Conservation (phyloP, 1,284 basidiomycete species). For the Caloboletus firmus region DNA sequence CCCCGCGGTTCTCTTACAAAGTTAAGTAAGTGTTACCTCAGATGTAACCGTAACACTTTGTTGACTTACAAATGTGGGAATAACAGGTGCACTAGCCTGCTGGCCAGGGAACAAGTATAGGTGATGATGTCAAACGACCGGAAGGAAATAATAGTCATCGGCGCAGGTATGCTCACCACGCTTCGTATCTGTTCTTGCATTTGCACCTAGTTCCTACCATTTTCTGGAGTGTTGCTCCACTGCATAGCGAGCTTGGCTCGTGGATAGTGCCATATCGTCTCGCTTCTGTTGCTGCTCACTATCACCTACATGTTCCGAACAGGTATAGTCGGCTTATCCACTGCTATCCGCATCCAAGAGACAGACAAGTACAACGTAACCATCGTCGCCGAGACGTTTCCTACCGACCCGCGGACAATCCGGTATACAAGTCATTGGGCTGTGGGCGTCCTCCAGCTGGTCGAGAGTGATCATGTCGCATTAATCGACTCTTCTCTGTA, state of each 20-base stretch:
- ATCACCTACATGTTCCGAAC: background rate
- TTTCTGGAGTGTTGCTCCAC: background rate
- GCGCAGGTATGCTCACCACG: slow-evolving; percentile 34
- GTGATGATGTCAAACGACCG: slow-evolving; percentile 27
- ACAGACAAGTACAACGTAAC: slow-evolving; percentile 56
- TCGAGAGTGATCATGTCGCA: background rate
- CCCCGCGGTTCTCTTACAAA: too few relatives aligned
- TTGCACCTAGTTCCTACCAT: background rate
- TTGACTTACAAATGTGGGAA: too few relatives aligned
- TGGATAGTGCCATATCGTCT: background rate
- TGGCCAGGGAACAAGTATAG: too few relatives aligned
- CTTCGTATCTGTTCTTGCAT: background rate
- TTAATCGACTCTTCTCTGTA: slow-evolving; percentile 15
- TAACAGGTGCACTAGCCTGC: too few relatives aligned
- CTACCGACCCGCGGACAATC: slow-evolving; percentile 64
- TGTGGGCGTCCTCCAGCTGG: slow-evolving; percentile 40
- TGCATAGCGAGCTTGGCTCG: background rate
- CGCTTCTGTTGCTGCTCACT: background rate
- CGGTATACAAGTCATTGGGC: slow-evolving; percentile 79
- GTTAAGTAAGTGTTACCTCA: too few relatives aligned
- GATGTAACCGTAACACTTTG: too few relatives aligned
- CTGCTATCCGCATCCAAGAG: slow-evolving; percentile 65
- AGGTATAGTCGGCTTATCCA: slow-evolving; percentile 72
- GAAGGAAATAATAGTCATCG: slow-evolving; percentile 38
- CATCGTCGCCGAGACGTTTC: slow-evolving; percentile 65